Evolutionary conservation across 371 early-diverging fungal genomes (phyloP), one percentile per base, ranked within the genome.

Genomic region (Mortierella sp.): DNA sequence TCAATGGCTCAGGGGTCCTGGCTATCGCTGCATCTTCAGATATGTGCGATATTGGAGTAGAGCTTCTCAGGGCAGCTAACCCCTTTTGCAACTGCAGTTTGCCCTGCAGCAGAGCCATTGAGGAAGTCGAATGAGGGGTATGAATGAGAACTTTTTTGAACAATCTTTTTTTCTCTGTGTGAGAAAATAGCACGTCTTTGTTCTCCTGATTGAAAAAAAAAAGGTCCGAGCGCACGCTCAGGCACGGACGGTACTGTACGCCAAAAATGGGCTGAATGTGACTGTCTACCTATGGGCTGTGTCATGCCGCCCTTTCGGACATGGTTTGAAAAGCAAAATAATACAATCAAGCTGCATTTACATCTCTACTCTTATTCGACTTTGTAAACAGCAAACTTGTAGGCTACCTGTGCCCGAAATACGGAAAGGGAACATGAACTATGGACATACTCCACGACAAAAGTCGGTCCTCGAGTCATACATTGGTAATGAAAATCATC

Each of bases 391-490:
- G 45, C 19, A 43, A 19, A 43, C 8, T 1, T 5, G 19, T 15
- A 17, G 19, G 19, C 45, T 13, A 5, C 45, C 45, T 43, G 45
- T 13, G 19, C 19, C 19, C 45, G 45, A 43, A 13, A 43, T 43
- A 43, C 45, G 19, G 45, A 19, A 43, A 43, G 45, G 45, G 32
- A 34, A 56, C 54, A 77, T 72, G 65, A 72, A 42, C 57, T 72
- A 65, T 53, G 65, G 65, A 10, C 66, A 68, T 28, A n/a, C 43
- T 8, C 37, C 42, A n/a, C 68, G 54, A 35, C 80, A 79, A 70
- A 73, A 70, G 67, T 74, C 80, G 12, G 40, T 79, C 58, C 80
- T 79, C 64, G 80, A 79, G 71, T 66, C 75, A 2, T 79, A 79
- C 74, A 79, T 79, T 55, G 80, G 80, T 79, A 74, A 45, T 8